phyloP scores from a whole-genome alignment of 352 stramenopile species.

The Globisporangium barbulae region DNA sequence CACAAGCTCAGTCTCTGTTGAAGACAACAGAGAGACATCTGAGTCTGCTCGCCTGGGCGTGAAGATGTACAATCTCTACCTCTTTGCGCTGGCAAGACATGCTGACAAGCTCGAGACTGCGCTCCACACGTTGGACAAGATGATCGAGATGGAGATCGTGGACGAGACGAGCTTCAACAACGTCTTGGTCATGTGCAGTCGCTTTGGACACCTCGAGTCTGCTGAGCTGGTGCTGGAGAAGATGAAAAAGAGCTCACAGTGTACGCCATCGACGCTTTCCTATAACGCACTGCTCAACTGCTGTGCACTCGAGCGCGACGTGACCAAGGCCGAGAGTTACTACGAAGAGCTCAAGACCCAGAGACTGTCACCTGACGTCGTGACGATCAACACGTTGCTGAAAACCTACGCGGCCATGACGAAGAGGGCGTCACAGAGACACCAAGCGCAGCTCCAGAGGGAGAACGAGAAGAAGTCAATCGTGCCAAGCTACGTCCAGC shows the following conservation, averaged over 20 bases:
- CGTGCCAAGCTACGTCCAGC: slow-evolving; percentile 27
- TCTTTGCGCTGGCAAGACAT: slow-evolving; percentile 7
- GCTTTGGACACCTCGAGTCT: slow-evolving; percentile 23
- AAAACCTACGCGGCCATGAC: slow-evolving; percentile 30
- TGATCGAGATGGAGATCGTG: slow-evolving; percentile 22
- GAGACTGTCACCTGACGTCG: slow-evolving; percentile 25
- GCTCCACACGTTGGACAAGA: slow-evolving; percentile 33
- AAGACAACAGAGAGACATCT: neutral
- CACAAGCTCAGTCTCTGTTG: too few relatives aligned
- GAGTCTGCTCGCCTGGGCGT: slow-evolving; percentile 3
- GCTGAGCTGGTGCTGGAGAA: slow-evolving; percentile 33
- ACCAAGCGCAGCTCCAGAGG: neutral
- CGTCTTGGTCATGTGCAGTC: slow-evolving; percentile 35
- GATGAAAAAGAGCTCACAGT: slow-evolving; percentile 28
- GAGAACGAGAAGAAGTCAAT: neutral
- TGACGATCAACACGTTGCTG: slow-evolving; percentile 56
- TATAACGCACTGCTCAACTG: slow-evolving; percentile 54
- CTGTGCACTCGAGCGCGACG: slow-evolving; percentile 30
- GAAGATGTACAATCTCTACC: slow-evolving; percentile 16
- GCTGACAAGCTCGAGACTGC: slow-evolving; percentile 20
- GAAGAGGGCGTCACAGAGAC: neutral
- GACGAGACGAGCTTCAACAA: slow-evolving; percentile 32
- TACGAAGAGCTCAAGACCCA: slow-evolving; percentile 35
- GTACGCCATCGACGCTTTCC: slow-evolving; percentile 2
- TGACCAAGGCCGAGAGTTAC: slow-evolving; percentile 28